A percentile compares a stretch with the other conserved stretches of the same genome.
These are phyloP conservation scores for Telopea speciosissima DNA, from an alignment of 177 flowering plant genomes.

Conservation along the genomic window DNA sequence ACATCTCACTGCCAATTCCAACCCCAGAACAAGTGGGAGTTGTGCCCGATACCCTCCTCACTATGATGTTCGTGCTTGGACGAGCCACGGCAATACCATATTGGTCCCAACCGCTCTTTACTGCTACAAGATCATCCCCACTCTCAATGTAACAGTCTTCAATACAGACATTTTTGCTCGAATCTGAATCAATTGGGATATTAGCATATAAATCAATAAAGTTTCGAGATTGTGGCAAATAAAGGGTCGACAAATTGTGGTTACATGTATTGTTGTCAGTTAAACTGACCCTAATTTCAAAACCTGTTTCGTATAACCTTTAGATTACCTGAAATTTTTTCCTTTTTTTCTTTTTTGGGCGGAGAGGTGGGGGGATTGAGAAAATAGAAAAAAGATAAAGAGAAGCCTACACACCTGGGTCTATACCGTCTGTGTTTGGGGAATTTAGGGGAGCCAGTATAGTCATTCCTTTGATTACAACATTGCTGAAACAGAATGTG, in stretches of 20 bases:
- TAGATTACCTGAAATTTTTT: background rate
- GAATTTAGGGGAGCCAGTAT: conserved; percentile 88
- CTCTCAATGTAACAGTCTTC: conserved; percentile 97
- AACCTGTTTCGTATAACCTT: background rate
- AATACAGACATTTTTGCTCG: conserved; percentile 77
- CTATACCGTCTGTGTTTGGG: conserved; percentile 97
- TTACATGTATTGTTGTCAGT: background rate
- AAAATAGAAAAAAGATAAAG: background rate
- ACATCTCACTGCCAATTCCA: conserved; percentile 99
- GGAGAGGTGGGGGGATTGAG: background rate
- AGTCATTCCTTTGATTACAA: conserved; percentile 80
- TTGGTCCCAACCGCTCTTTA: conserved; percentile 99
- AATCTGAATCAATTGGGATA: conserved; percentile 36
- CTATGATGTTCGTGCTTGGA: conserved; percentile 80
- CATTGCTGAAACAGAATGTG: conserved; percentile 47
- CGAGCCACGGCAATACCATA: conserved; percentile 76
- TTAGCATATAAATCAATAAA: background rate
- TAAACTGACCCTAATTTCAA: background rate
- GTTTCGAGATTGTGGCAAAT: background rate
- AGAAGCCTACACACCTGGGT: conserved; percentile 54
- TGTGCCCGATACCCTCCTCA: conserved; percentile 84
- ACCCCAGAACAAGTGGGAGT: conserved; percentile 97
- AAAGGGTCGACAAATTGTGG: background rate
- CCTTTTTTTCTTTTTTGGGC: no score
- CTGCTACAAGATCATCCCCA: conserved; percentile 96